Base-by-base conservation (phyloP, 169 alveolate genomes). In the Pseudocohnilembus persalinus region DNA sequence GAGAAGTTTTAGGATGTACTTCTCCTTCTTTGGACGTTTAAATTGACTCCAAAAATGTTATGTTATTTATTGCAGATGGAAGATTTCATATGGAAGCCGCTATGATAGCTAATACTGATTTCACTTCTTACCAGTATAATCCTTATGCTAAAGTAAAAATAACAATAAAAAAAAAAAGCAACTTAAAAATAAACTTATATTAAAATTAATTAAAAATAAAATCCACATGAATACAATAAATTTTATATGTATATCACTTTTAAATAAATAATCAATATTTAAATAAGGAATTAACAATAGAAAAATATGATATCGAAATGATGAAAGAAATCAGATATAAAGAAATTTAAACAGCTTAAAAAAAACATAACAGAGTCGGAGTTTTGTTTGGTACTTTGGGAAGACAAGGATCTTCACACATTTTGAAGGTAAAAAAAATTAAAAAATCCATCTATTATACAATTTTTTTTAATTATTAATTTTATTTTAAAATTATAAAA, bases 1-100 rank as follows among this genome's bases (percentile, higher is more conserved):
- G 99, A 26, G 99, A 99, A 86, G 99, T 98, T 4, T 89, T 98
- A 29, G 99, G 99, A 16, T 97, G 99, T 84, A 97, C 99, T 0
- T 94, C 98, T 35, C 98, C 99, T 27, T 87, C 85, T 73, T 76
- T 97, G 29, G 89, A 94, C 26, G 76, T 74, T 1, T 80, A 88
- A 65, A 77, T 87, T 34, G 73, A 74, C 6, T 76, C 80, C 32
- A 87, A 88, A 30, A 77, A 88, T 73, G 82, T 81, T 73, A 88
- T 82, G 63, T 31, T 98, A 29, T 99, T 98, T 80, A 95, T 99
- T 29, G 98, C 99, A 29, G 99, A 99, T 92, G 99, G 99, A 0
- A 95, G 99, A 88, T 99, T 99, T 94, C 99, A 99, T 93, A 96
- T 99, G 91, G 99, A 99, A 93, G 96, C 99, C 85, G 97, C 99